Conservation (phyloP, 176 grass and related monocot genomes). For the Oryza meyeriana region DNA sequence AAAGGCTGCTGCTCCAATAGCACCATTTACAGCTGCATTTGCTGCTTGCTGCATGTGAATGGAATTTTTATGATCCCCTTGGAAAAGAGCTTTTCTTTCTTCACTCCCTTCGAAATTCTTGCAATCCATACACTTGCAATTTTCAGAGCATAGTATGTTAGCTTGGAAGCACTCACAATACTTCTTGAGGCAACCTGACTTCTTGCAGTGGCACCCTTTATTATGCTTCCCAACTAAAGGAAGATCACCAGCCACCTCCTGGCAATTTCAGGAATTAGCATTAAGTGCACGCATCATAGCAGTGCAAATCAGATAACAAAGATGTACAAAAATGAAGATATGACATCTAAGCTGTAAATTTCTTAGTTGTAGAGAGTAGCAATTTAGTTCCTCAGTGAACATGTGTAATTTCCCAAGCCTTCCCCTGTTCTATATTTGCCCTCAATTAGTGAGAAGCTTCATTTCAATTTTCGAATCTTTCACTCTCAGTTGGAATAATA, state of each 20-base stretch:
- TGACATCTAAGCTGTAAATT: not conserved
- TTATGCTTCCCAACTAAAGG: constrained; percentile 89
- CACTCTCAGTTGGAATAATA: not conserved
- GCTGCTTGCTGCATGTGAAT: constrained; percentile 79
- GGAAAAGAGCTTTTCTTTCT: constrained; percentile 71
- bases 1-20: constrained; percentile 55
- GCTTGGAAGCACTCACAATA: constrained; percentile 99
- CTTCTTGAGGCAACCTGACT: constrained; percentile 97
- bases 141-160: constrained; percentile 96
- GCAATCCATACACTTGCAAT: constrained; percentile 99
- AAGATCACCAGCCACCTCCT: constrained; percentile 66
- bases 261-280: constrained; percentile 34
- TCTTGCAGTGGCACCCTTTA: constrained; percentile 99
- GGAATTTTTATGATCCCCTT: constrained; percentile 57
- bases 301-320: constrained; percentile 6
- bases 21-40: constrained; percentile 87
- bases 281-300: constrained; percentile 12
- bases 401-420: not conserved
- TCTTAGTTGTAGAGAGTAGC: not conserved
- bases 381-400: constrained; percentile 4
- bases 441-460: not conserved
- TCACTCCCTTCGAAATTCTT: constrained; percentile 93
- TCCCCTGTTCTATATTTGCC: not conserved
- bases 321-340: constrained; percentile 9
- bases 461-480: not conserved